These are phyloP conservation scores for Didymella pinodella DNA, from an alignment of 2,329 filamentous ascomycete species.

Conservation along the genomic window DNA sequence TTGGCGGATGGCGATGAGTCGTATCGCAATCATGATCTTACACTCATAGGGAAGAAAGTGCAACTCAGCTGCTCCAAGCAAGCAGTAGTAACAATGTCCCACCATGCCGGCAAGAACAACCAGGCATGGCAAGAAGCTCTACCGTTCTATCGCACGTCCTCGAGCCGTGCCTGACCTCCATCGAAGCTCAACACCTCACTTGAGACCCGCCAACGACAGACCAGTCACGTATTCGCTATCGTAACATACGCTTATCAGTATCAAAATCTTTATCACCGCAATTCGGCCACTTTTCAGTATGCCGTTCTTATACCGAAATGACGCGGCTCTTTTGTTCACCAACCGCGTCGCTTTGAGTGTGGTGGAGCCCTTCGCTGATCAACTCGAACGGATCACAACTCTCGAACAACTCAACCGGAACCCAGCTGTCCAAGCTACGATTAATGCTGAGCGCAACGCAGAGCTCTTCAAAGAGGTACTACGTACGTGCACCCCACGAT, in stretches of 20 bases:
- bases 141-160: not conserved
- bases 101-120: not conserved
- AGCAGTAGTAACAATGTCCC: not conserved
- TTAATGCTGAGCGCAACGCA: not conserved
- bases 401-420: not conserved
- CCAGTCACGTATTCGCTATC: not conserved
- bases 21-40: not conserved
- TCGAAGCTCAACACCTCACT: not conserved
- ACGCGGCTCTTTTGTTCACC: not conserved
- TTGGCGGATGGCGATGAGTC: constrained; percentile 81
- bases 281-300: constrained; percentile 1
- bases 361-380: not conserved
- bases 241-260: not conserved
- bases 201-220: not conserved
- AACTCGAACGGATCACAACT: not conserved
- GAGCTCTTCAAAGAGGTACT: not conserved
- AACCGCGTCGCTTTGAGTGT: not conserved
- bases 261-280: not conserved
- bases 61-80: not conserved
- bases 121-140: not conserved
- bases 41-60: not conserved
- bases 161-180: not conserved
- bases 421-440: not conserved
- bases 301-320: not conserved
- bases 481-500: not conserved